phyloP scores from a whole-genome alignment of 192 early-diverging fungal genomes.

The Chytriomyces hyalinus region DNA sequence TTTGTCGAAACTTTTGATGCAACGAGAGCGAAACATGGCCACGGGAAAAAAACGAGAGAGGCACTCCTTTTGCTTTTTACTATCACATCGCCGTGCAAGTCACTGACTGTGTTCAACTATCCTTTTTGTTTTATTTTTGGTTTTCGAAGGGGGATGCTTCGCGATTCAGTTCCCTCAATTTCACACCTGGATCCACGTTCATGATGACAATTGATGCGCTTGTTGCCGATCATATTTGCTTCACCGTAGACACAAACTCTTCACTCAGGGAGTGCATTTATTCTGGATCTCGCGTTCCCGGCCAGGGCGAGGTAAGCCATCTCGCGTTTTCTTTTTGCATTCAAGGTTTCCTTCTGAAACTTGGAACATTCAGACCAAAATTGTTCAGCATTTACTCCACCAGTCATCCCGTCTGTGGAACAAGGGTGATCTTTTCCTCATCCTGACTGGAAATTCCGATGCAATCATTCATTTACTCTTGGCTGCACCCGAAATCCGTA shows the following conservation, averaged over 20 bases:
- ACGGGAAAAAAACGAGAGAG: slow-evolving; percentile 8
- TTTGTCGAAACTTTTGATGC: slow-evolving; percentile 10
- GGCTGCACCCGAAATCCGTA: not conserved
- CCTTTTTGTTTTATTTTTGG: not conserved
- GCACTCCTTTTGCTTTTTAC: too few relatives aligned
- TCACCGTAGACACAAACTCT: not conserved
- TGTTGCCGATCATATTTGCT: slow-evolving; percentile 1
- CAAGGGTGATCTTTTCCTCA: not conserved
- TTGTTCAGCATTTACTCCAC: not conserved
- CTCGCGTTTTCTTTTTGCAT: not conserved
- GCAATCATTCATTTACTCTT: slow-evolving; percentile 7
- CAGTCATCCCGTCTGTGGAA: not conserved
- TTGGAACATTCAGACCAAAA: not conserved
- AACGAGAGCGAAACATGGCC: not conserved
- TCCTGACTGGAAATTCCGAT: slow-evolving; percentile 17
- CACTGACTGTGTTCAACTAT: too few relatives aligned
- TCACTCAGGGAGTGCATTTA: not conserved
- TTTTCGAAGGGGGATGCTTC: not conserved
- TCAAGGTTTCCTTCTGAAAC: not conserved
- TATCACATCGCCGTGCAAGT: too few relatives aligned
- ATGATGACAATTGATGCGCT: slow-evolving; percentile 6
- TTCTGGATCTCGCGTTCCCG: slow-evolving; percentile 11
- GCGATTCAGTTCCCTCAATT: slow-evolving; percentile 17
- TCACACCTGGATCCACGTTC: slow-evolving; percentile 11
- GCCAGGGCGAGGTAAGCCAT: slow-evolving; percentile 16